A percentile compares a stretch with the other conserved stretches of the same genome.
Evolutionary conservation across 208 protist species (phyloP).

Genomic region (Leishmania major): DNA sequence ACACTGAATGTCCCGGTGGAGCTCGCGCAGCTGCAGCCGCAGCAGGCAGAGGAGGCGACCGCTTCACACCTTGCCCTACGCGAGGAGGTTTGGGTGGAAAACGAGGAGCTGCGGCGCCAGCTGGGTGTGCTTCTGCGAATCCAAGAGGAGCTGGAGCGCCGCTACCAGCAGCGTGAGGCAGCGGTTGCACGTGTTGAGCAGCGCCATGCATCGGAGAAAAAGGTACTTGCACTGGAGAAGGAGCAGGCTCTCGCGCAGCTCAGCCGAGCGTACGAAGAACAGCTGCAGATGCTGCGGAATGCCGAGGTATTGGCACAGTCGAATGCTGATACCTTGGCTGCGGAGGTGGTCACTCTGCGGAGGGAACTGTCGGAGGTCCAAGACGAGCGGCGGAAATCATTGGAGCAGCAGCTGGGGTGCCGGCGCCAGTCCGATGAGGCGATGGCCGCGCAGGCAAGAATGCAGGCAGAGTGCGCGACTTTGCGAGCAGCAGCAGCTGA

Average conservation of each 20-base stretch:
- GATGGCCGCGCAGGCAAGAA: background rate
- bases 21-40: constrained; percentile 1
- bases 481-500: background rate
- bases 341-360: constrained; percentile 1
- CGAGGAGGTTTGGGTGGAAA: constrained; percentile 10
- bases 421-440: constrained; percentile 3
- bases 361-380: constrained; percentile 6
- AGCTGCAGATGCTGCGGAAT: constrained; percentile 13
- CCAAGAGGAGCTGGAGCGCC: constrained; percentile 26
- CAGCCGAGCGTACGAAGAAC: background rate
- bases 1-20: background rate
- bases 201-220: constrained; percentile 8
- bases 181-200: background rate
- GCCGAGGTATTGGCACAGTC: background rate
- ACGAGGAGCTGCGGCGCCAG: constrained; percentile 16
- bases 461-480: background rate
- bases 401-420: constrained; percentile 5
- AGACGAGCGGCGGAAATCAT: constrained; percentile 15
- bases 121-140: constrained; percentile 25
- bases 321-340: background rate
- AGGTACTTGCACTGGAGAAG: constrained; percentile 6
- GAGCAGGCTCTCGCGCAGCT: constrained; percentile 6
- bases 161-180: constrained; percentile 17
- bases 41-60: background rate
- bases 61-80: background rate